Conservation (phyloP, 2,329 filamentous ascomycete species). For the Metarhizium sp. region DNA sequence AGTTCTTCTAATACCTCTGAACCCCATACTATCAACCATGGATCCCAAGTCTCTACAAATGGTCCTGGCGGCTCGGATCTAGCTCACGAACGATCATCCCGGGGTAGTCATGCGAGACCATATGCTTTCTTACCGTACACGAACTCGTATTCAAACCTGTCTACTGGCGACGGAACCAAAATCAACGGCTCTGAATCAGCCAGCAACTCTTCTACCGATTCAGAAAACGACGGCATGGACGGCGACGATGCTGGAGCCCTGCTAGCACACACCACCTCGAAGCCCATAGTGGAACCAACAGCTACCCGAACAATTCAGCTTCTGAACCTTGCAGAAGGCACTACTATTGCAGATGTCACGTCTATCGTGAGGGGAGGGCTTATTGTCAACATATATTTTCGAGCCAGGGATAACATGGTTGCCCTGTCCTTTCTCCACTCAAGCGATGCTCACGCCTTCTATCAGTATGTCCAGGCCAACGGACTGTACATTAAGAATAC, state of each 20-base stretch:
- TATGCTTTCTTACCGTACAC: neutral
- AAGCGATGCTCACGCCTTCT: constrained; percentile 53
- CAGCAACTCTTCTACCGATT: neutral
- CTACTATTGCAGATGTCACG: constrained; percentile 57
- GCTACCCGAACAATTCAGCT: constrained; percentile 52
- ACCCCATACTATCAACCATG: neutral
- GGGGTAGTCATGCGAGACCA: neutral
- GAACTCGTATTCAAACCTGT: neutral
- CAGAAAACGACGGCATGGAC: neutral
- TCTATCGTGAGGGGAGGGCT: constrained; percentile 59
- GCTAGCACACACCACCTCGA: neutral
- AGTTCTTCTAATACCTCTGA: neutral
- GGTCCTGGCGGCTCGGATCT: neutral
- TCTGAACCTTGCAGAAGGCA: constrained; percentile 49
- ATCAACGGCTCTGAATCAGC: neutral
- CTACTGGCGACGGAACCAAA: neutral
- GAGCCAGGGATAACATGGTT: constrained; percentile 47
- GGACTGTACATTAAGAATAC: constrained; percentile 62
- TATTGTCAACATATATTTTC: constrained; percentile 59
- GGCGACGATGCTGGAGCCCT: neutral
- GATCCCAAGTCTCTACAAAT: neutral
- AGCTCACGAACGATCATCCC: neutral
- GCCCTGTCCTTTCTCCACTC: constrained; percentile 62
- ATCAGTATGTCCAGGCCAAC: constrained; percentile 52
- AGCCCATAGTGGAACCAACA: constrained; percentile 18